These are phyloP conservation scores for Mucor plumbeus DNA, from an alignment of 371 early-diverging fungal genomes.

Conservation along the genomic window DNA sequence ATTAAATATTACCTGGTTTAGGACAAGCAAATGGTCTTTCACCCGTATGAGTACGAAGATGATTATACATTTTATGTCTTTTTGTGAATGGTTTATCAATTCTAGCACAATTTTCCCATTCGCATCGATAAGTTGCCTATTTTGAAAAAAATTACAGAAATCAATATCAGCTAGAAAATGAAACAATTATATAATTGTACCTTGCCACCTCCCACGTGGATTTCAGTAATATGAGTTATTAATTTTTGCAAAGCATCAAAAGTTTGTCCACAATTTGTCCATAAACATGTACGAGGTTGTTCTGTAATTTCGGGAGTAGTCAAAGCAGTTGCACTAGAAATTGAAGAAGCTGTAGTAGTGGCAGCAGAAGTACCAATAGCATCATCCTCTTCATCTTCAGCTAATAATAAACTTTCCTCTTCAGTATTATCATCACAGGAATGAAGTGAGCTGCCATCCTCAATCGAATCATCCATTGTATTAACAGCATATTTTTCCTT, in stretches of 20 bases:
- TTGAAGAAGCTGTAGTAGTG: neutral
- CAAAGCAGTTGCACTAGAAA: too few relatives aligned
- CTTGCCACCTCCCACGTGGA: slow-evolving; percentile 34
- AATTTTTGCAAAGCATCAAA: slow-evolving; percentile 25
- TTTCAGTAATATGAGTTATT: slow-evolving; percentile 26
- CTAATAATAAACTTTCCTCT: slow-evolving; percentile 15
- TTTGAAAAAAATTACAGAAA: neutral
- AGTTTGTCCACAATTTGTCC: slow-evolving; percentile 24
- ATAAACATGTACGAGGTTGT: slow-evolving; percentile 15
- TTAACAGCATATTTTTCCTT: slow-evolving; percentile 23
- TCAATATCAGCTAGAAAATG: neutral
- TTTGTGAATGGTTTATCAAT: slow-evolving; percentile 82
- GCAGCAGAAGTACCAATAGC: neutral
- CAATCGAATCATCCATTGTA: neutral
- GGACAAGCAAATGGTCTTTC: slow-evolving; percentile 71
- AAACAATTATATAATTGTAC: slow-evolving; percentile 1
- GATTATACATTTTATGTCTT: slow-evolving; percentile 90
- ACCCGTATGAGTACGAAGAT: slow-evolving; percentile 88
- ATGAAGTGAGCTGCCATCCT: neutral
- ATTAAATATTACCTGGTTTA: slow-evolving; percentile 52
- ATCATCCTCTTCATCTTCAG: slow-evolving; percentile 38
- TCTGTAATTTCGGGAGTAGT: slow-evolving; percentile 5
- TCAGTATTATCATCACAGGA: slow-evolving; percentile 12
- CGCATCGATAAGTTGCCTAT: slow-evolving; percentile 77
- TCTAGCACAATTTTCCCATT: slow-evolving; percentile 84